Evolutionary conservation across 306 rosid species (phyloP).

Genomic region (Castanea mollissima): DNA sequence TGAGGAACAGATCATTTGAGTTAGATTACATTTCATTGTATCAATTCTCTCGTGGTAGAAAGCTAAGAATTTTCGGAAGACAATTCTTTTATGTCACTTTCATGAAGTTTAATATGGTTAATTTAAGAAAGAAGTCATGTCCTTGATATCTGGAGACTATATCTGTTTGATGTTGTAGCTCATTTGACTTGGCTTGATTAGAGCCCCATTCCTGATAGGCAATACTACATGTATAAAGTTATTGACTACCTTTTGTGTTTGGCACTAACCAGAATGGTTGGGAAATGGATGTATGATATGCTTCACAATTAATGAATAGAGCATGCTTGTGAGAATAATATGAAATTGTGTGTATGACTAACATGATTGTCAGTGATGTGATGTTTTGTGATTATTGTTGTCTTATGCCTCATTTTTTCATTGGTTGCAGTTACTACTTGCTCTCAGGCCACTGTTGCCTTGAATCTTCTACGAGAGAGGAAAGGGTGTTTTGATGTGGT

Average conservation of each 20-base stretch:
- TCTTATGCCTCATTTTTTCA: neutral
- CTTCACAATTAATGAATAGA: neutral
- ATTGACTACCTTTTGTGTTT: neutral
- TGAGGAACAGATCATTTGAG: too few relatives aligned
- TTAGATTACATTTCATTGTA: too few relatives aligned
- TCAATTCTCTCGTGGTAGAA: too few relatives aligned
- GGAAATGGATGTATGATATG: neutral
- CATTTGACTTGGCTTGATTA: neutral
- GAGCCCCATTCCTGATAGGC: too few relatives aligned
- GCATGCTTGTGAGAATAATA: neutral
- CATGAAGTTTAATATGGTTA: too few relatives aligned
- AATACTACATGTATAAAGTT: too few relatives aligned
- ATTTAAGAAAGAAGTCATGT: neutral
- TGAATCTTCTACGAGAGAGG: conserved; percentile 45
- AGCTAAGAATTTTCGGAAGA: too few relatives aligned
- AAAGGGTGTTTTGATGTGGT: conserved; percentile 49
- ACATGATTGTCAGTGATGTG: neutral
- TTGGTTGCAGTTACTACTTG: conserved; percentile 47
- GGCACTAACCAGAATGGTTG: neutral
- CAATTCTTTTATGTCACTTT: too few relatives aligned
- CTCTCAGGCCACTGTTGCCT: conserved; percentile 35
- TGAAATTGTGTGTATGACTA: neutral
- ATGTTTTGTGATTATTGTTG: neutral
- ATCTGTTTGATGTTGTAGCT: neutral
- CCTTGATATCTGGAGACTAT: neutral